Percentiles rank a stretch among this genome's conserved stretches.
These are phyloP conservation scores for Pseudogymnoascus sp. DNA, from an alignment of 2,329 filamentous ascomycete species.

Conservation along the genomic window DNA sequence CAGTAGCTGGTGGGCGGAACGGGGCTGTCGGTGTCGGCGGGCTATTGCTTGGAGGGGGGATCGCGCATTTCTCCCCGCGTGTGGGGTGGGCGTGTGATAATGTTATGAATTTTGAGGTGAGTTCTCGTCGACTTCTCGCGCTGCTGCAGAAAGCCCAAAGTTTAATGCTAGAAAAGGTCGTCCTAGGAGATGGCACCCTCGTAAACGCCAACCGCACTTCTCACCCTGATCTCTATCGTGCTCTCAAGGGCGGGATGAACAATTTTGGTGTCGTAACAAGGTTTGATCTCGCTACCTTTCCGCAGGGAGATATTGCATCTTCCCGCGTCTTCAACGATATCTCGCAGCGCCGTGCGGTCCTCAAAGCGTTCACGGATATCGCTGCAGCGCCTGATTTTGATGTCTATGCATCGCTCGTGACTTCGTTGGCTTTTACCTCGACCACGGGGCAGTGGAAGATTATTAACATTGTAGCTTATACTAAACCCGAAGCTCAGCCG, in stretches of 20 bases:
- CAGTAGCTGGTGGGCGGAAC: constrained; percentile 7
- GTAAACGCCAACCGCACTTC: constrained; percentile 4
- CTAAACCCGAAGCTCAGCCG: background rate
- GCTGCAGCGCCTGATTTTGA: background rate
- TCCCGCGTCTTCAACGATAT: background rate
- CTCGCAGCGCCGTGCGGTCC: background rate
- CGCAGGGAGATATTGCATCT: background rate
- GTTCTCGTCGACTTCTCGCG: background rate
- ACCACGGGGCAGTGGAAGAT: background rate
- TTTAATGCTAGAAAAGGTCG: constrained; percentile 10
- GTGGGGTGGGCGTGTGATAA: constrained; percentile 9
- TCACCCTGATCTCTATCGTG: constrained; percentile 24
- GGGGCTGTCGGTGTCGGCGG: constrained; percentile 3
- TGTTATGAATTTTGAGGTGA: constrained; percentile 6
- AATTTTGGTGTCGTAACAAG: constrained; percentile 28
- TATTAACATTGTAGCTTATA: background rate
- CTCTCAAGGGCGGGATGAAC: constrained; percentile 25
- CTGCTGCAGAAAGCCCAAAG: too few relatives aligned
- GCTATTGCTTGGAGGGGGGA: background rate
- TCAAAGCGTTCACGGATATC: background rate
- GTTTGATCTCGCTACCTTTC: constrained; percentile 34
- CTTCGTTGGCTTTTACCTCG: background rate
- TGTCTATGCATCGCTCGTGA: background rate
- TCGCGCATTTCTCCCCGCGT: constrained; percentile 1
- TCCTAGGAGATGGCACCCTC: constrained; percentile 12